Evolutionary conservation across 176 grass and related monocot species (phyloP).

Genomic region (Avena sativa): DNA sequence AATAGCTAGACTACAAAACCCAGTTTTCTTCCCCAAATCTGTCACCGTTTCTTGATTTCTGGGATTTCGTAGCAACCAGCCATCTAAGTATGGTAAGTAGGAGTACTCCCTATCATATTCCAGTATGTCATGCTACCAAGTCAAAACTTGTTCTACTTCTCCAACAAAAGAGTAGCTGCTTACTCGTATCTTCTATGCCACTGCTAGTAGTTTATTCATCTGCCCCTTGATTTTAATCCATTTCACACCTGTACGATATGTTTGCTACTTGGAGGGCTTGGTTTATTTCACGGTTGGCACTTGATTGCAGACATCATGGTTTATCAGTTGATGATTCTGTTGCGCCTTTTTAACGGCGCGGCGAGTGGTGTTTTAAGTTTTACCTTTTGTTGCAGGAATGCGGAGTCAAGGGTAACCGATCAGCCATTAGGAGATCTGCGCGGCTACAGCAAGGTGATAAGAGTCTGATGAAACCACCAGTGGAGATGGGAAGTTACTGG

Average conservation of each 20-base stretch:
- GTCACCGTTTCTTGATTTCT: background rate
- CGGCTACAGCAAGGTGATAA: slow-evolving; percentile 19
- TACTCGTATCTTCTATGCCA: background rate
- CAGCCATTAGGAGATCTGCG: slow-evolving; percentile 33
- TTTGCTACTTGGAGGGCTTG: background rate
- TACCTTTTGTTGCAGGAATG: slow-evolving; percentile 36
- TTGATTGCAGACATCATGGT: background rate
- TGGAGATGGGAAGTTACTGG: background rate
- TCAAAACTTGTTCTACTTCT: slow-evolving; percentile 1
- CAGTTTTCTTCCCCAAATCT: background rate
- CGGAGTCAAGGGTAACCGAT: background rate
- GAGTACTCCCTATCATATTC: background rate
- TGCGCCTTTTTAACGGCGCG: background rate
- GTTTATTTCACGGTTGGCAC: background rate
- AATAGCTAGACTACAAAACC: background rate
- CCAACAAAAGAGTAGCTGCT: background rate
- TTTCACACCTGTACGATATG: slow-evolving; percentile 11
- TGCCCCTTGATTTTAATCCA: background rate
- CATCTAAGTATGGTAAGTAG: background rate
- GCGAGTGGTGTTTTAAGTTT: slow-evolving; percentile 19
- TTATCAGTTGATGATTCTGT: background rate
- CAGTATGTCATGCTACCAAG: slow-evolving; percentile 11
- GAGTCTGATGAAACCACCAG: background rate
- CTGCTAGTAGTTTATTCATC: background rate
- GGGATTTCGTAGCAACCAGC: slow-evolving; percentile 2